Conservation (phyloP, 257 asterid genomes). For the Ophiorrhiza pumila region DNA sequence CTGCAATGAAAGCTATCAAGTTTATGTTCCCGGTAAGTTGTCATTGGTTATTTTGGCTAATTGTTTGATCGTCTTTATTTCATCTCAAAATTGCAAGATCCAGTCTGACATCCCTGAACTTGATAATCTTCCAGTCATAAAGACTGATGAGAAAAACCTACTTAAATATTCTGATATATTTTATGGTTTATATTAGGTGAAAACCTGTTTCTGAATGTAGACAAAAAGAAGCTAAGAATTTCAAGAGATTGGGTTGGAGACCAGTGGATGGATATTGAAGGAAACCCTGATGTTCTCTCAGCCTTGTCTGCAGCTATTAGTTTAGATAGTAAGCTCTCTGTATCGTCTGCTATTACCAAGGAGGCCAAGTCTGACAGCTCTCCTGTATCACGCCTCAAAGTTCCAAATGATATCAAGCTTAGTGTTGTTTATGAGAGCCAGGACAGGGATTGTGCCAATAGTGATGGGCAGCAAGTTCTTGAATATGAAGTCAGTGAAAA, state of each 20-base stretch:
- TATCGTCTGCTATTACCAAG: slow-evolving; percentile 38
- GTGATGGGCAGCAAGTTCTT: slow-evolving; percentile 37
- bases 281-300: slow-evolving; percentile 54
- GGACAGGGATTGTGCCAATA: slow-evolving; percentile 33
- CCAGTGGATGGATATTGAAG: slow-evolving; percentile 71
- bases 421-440: slow-evolving; percentile 45
- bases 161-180: slow-evolving; percentile 1
- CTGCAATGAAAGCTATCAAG: slow-evolving; percentile 44
- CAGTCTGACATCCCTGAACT: background rate
- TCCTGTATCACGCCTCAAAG: slow-evolving; percentile 38
- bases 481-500: slow-evolving; percentile 33
- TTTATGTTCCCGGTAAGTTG: slow-evolving; percentile 72
- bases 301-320: slow-evolving; percentile 43
- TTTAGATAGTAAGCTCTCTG: slow-evolving; percentile 52
- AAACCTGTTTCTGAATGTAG: slow-evolving; percentile 50
- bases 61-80: background rate
- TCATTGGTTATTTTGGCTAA: background rate
- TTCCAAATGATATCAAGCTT: slow-evolving; percentile 32
- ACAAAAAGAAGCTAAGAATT: slow-evolving; percentile 52
- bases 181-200: slow-evolving; percentile 58
- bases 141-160: background rate
- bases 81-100: background rate
- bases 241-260: slow-evolving; percentile 91
- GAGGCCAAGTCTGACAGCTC: slow-evolving; percentile 47
- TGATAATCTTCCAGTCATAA: background rate